Evolutionary conservation across 768 basidiomycete genomes (phyloP).

Genomic region (Podaxis sp.): DNA sequence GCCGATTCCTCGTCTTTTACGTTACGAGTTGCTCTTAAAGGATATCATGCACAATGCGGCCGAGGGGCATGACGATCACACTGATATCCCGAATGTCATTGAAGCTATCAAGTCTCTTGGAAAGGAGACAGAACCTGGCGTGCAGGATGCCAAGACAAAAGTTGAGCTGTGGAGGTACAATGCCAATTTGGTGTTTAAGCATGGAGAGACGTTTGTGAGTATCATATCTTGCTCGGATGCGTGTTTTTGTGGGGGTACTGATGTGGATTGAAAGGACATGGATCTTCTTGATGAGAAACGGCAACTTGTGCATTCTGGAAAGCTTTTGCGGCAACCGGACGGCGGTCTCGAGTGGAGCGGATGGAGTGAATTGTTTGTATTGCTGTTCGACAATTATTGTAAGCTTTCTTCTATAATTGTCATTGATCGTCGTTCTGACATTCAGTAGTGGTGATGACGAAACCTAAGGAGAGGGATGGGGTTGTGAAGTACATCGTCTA

Average conservation of each 20-base stretch:
- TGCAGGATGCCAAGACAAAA: slow-evolving; percentile 81
- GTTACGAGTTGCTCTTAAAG: slow-evolving; percentile 85
- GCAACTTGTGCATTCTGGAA: slow-evolving; percentile 80
- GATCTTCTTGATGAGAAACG: slow-evolving; percentile 85
- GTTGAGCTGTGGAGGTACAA: slow-evolving; percentile 90
- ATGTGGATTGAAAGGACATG: slow-evolving; percentile 57
- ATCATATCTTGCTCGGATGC: not conserved
- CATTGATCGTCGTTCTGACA: slow-evolving; percentile 10
- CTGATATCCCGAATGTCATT: slow-evolving; percentile 81
- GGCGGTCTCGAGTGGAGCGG: slow-evolving; percentile 73
- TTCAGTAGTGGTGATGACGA: slow-evolving; percentile 78
- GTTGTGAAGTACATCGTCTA: slow-evolving; percentile 76
- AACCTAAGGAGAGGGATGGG: slow-evolving; percentile 54
- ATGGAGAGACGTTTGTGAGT: slow-evolving; percentile 63
- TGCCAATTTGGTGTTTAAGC: slow-evolving; percentile 75
- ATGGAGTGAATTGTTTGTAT: slow-evolving; percentile 83
- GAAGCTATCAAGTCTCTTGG: slow-evolving; percentile 86
- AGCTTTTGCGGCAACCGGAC: slow-evolving; percentile 80
- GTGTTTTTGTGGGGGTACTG: not conserved
- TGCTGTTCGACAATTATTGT: slow-evolving; percentile 96
- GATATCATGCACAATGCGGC: slow-evolving; percentile 77
- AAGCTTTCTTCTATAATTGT: slow-evolving; percentile 26
- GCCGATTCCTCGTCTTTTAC: slow-evolving; percentile 85
- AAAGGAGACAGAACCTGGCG: slow-evolving; percentile 86
- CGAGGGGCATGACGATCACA: slow-evolving; percentile 73